Base-by-base conservation (phyloP, 139 green algal species). In the Mesotaenium endlicherianum region DNA sequence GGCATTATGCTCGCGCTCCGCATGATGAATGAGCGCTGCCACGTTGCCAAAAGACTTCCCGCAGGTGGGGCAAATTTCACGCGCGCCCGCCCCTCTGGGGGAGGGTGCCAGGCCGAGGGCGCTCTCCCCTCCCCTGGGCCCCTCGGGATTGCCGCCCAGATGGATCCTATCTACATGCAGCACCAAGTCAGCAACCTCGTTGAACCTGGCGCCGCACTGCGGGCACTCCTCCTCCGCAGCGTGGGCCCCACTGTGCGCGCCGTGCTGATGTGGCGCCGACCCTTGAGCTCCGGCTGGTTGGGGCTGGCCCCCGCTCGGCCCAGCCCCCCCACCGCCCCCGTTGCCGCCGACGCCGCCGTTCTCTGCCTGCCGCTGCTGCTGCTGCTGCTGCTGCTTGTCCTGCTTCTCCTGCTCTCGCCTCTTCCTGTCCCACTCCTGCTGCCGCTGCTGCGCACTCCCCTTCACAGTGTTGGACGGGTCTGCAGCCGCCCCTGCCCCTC, bases 151-250 rank as follows among this genome's bases (percentile, higher is more conserved):
- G 20, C 42, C 0, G 45, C 71, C 71, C n/a, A 80, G 57, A 34
- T 80, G 34, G 38, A 70, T 26, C 26, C 38, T 80, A 55, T 85
- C 44, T 44, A 84, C 72, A 80, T 87, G 81, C 34, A 43, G 38
- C 17, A 87, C 59, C n/a, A 87, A 38, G 14, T 38, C 75, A 0
- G 60, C 50, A 26, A 47, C 72, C 53, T 76, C 45, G 8, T 31
- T 5, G 47, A 87, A 87, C 38, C 47, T 42, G 5, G 4, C 30
- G 26, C 58, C 55, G 36, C 81, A 87, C 75, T 87, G 81, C 26
- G 81, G 81, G 20, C 81, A 87, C 0, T 81, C 50, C 71, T 87
- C 74, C 34, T 8, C 36, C 14, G 26, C 53, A 26, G 53, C 26
- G 26, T 64, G 26, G 53, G 26, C 26, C 20, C 53, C 26, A 26